phyloP scores from a whole-genome alignment of 2,329 filamentous ascomycete genomes.

The Akanthomyces lecanii region DNA sequence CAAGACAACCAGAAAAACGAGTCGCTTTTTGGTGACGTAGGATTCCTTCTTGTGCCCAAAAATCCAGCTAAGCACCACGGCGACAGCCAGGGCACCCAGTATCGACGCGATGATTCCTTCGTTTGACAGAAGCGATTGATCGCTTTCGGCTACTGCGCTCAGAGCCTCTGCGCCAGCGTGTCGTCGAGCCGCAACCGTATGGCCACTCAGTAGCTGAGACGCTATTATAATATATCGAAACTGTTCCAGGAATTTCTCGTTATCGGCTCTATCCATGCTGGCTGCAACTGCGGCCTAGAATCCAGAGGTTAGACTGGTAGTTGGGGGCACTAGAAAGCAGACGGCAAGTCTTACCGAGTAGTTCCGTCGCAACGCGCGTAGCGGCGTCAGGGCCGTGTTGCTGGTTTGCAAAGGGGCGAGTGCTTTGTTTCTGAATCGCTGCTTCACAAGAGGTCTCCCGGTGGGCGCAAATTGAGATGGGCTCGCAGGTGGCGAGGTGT shows the following conservation, averaged over 20 bases:
- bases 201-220: slow-evolving; percentile 78
- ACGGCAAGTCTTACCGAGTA: slow-evolving; percentile 44
- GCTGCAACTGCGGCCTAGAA: slow-evolving; percentile 64
- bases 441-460: slow-evolving; percentile 50
- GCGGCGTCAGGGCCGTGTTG: slow-evolving; percentile 34
- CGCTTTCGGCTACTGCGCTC: slow-evolving; percentile 16
- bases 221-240: slow-evolving; percentile 92
- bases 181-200: slow-evolving; percentile 45
- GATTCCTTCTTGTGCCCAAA: slow-evolving; percentile 44
- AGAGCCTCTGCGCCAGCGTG: slow-evolving; percentile 23
- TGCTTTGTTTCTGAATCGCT: slow-evolving; percentile 48
- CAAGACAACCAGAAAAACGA: slow-evolving; percentile 43
- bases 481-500: slow-evolving; percentile 44
- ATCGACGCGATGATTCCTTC: slow-evolving; percentile 47
- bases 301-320: slow-evolving; percentile 3
- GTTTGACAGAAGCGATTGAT: slow-evolving; percentile 34
- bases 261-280: slow-evolving; percentile 71
- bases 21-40: slow-evolving; percentile 53
- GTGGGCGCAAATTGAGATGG: slow-evolving; percentile 53
- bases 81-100: slow-evolving; percentile 56
- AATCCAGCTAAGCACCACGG: slow-evolving; percentile 70
- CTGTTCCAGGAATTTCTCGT: slow-evolving; percentile 80
- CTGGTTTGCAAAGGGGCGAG: slow-evolving; percentile 37
- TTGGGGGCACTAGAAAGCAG: background rate
- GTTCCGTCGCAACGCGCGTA: slow-evolving; percentile 44